Base-by-base conservation (phyloP, 164 flowering plant species). In the Aristolochia contorta region DNA sequence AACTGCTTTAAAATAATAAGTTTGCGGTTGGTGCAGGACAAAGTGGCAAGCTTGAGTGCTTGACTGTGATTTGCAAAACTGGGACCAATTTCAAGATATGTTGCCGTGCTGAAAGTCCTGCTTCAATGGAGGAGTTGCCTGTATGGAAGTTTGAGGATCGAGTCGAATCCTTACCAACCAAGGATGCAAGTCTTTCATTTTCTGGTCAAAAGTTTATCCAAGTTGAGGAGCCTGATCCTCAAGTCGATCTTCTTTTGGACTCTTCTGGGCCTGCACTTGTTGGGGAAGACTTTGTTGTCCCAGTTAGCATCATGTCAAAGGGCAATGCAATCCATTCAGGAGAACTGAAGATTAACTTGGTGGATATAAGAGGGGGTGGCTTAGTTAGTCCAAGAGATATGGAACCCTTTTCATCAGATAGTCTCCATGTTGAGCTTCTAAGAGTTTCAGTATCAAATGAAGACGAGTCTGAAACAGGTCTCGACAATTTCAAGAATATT, bases 71-170 rank as follows among this genome's bases (percentile, higher is more conserved):
- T 65, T 90, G 82, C 54, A 85, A 83, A 73, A 67, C 85, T 19
- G 91, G 96, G 41, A 72, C 79, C 20, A 74, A 71, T 70, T 82
- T 89, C 73, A 84, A 82, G 33, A 81, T 94, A 57, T 82, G 93
- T 70, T 91, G 91, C 75, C 79, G 88, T 74, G 91, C 97, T 61
- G 99, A 94, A 78, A 91, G 97, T 63, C 99, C 99, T 63, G 97
- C 91, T 21, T 84, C 96, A 15, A 84, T 94, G 97, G 84, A 82
- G 65, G 94, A 80, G 61, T 75, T 89, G 63, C 97, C 90, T 16
- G 86, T 87, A 59, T 91, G 99, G 99, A 94, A 89, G 68, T 87
- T 84, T 80, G 97, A 94, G 76, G 91, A 87, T 57, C 73, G 75
- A 49, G 74, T 87, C 52, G 89, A 85, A 63, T 75, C 83, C 62